A percentile compares a stretch with the other conserved stretches of the same genome.
These are phyloP conservation scores for Cytospora piceae DNA, from an alignment of 2,329 filamentous ascomycete species.

Conservation along the genomic window DNA sequence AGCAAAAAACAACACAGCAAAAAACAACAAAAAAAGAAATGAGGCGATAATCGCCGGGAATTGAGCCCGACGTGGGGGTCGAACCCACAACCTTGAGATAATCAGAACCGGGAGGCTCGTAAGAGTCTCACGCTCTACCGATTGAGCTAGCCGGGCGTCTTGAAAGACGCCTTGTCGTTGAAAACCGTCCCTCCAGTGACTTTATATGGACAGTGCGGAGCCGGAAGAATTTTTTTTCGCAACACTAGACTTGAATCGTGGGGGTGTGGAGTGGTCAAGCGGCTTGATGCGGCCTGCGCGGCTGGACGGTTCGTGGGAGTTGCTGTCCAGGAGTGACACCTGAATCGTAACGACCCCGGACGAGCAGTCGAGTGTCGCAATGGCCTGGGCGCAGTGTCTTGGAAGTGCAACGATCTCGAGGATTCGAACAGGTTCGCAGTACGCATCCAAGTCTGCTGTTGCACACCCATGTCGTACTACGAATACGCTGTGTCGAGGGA, in stretches of 20 bases:
- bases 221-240: not conserved
- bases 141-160: slow-evolving; percentile 65
- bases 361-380: not conserved
- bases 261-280: not conserved
- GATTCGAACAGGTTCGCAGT: not conserved
- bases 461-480: not conserved
- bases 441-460: not conserved
- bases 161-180: slow-evolving; percentile 24
- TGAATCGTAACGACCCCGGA: not conserved
- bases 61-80: slow-evolving; percentile 28
- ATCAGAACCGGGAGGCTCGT: slow-evolving; percentile 35
- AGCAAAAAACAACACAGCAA: not conserved
- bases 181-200: rapidly evolving
- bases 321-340: not conserved
- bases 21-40: not conserved
- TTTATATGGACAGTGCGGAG: not conserved
- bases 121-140: slow-evolving; percentile 76
- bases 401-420: not conserved
- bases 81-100: slow-evolving; percentile 30
- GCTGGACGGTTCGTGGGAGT: not conserved
- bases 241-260: slow-evolving; percentile 2
- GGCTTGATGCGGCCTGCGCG: not conserved
- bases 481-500: not conserved
- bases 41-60: slow-evolving; percentile 1
- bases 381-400: not conserved